A percentile compares a stretch with the other conserved stretches of the same genome.
phyloP scores from a whole-genome alignment of 1,139 yeast species.

The Nakaseomyces delphensis region DNA sequence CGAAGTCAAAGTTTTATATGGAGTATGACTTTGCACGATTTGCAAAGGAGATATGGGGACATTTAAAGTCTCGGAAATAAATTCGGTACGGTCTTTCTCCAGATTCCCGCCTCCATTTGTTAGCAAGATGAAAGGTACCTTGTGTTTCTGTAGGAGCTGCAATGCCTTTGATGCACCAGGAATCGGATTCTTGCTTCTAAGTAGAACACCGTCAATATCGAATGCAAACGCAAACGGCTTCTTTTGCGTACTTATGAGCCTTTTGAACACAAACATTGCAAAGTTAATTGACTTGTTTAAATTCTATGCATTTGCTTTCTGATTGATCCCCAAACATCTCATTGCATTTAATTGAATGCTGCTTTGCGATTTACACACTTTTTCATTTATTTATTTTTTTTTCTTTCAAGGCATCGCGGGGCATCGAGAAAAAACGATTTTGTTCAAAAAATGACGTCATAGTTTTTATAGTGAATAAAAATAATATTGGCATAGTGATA shows the following conservation, averaged over 20 bases:
- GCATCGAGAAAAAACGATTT: neutral
- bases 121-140: conserved; percentile 73
- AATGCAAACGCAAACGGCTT: conserved; percentile 36
- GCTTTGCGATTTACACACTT: neutral
- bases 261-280: conserved; percentile 11
- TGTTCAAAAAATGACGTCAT: neutral
- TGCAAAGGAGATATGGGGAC: conserved; percentile 52
- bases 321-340: too few species aligned
- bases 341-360: too few species aligned
- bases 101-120: conserved; percentile 91
- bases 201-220: conserved; percentile 84
- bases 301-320: neutral
- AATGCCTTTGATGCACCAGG: conserved; percentile 63
- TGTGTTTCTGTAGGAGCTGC: conserved; percentile 41
- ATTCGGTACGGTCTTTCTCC: conserved; percentile 54
- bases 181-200: conserved; percentile 66
- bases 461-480: too few species aligned
- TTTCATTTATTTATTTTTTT: neutral
- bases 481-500: too few species aligned
- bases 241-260: conserved; percentile 13
- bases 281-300: neutral
- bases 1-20: conserved; percentile 55
- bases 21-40: conserved; percentile 86
- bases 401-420: neutral
- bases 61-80: conserved; percentile 44